Evolutionary conservation across 1,284 basidiomycete species (phyloP).

Genomic region (Spongispora temasekensis): DNA sequence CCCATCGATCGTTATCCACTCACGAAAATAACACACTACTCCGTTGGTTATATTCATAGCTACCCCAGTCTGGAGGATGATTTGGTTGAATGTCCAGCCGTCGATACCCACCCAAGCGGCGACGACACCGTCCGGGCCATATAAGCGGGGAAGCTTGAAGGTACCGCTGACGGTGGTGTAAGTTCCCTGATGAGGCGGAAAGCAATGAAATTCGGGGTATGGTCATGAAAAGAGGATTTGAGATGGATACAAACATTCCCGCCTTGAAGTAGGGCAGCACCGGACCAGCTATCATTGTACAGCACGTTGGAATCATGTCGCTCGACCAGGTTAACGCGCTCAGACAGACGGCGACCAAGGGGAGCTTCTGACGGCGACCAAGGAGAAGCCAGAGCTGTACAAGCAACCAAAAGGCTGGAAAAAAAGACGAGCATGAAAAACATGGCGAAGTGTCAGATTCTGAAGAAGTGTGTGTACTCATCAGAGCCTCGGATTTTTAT

Average conservation of each 20-base stretch:
- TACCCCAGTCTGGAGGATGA: slow-evolving; percentile 26
- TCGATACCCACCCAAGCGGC: slow-evolving; percentile 30
- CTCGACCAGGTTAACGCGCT: slow-evolving; percentile 10
- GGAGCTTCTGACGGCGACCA: slow-evolving; percentile 15
- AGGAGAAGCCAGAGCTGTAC: slow-evolving; percentile 13
- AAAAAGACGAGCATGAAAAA: no score
- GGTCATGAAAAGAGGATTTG: neutral
- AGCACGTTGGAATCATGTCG: slow-evolving; percentile 4
- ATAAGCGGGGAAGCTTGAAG: slow-evolving; percentile 18
- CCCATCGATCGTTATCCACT: no score
- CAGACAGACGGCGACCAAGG: slow-evolving; percentile 14
- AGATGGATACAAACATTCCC: slow-evolving; percentile 12
- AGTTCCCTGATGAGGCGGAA: slow-evolving; percentile 19
- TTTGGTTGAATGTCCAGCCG: slow-evolving; percentile 13
- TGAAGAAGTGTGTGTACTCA: no score
- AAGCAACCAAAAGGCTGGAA: slow-evolving; percentile 24
- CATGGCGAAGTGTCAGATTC: no score
- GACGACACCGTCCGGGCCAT: slow-evolving; percentile 11
- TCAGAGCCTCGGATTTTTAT: no score
- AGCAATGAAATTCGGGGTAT: neutral
- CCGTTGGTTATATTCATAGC: no score
- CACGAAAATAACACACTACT: no score
- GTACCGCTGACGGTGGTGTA: slow-evolving; percentile 20
- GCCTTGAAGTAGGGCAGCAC: no score
- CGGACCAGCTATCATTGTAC: slow-evolving; percentile 24